Evolutionary conservation across 495 filamentous ascomycete species (phyloP).

Genomic region (Usnea hakonensis): DNA sequence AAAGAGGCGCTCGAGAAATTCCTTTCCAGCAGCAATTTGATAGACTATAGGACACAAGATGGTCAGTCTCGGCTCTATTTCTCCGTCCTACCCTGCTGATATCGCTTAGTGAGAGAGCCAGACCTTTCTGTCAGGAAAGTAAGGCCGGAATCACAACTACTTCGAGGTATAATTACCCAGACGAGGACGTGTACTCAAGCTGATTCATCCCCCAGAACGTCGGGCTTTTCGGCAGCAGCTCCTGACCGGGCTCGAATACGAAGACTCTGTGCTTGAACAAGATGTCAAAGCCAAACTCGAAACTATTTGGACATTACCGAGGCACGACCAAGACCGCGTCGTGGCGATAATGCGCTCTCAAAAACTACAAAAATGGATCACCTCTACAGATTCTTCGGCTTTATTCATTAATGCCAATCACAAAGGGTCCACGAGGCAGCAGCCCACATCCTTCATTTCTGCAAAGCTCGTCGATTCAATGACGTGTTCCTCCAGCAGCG

Average conservation of each 20-base stretch:
- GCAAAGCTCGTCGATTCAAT: conserved; percentile 8
- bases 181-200: neutral
- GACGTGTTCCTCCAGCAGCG: neutral
- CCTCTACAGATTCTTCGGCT: neutral
- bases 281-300: neutral
- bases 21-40: neutral
- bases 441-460: conserved; percentile 2
- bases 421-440: neutral
- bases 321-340: conserved; percentile 3
- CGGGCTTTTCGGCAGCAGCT: neutral
- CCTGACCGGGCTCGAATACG: conserved; percentile 2
- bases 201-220: neutral
- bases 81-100: neutral
- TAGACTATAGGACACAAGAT: neutral
- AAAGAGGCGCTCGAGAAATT: neutral
- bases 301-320: neutral
- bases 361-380: conserved; percentile 7
- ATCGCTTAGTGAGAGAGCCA: neutral
- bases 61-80: neutral
- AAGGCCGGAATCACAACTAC: neutral
- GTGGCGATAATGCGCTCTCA: conserved; percentile 4
- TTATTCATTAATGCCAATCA: conserved; percentile 7
- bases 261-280: neutral
- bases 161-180: neutral
- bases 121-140: neutral